Percentiles rank a stretch among this genome's conserved stretches.
Evolutionary conservation across 2,329 filamentous ascomycete species (phyloP).

Genomic region (Hortaea werneckii): DNA sequence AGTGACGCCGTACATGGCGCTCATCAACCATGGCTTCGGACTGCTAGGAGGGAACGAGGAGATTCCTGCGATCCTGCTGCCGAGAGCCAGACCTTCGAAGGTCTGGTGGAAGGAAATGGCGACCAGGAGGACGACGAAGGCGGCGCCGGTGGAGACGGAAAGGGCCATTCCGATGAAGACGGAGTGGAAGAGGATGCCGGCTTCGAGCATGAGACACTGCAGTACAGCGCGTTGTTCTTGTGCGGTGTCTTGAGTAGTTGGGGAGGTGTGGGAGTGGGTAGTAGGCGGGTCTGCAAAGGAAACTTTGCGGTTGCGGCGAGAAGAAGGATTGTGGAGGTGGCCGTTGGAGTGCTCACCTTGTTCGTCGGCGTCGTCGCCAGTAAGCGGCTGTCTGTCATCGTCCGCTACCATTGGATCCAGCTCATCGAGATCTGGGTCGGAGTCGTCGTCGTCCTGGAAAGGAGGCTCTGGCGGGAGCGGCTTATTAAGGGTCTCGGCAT

Average conservation of each 20-base stretch:
- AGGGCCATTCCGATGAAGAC: constrained; percentile 67
- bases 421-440: constrained; percentile 25
- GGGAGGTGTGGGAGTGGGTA: not conserved
- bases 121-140: constrained; percentile 56
- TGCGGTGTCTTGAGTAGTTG: not conserved
- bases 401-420: constrained; percentile 13
- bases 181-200: constrained; percentile 69
- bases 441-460: constrained; percentile 17
- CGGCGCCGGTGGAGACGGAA: constrained; percentile 54
- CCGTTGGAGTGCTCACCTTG: constrained; percentile 7
- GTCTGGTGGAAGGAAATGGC: constrained; percentile 65
- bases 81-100: constrained; percentile 59
- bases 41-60: constrained; percentile 62
- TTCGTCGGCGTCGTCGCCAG: constrained; percentile 8
- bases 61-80: constrained; percentile 59
- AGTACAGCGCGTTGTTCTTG: constrained; percentile 54
- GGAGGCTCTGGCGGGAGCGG: constrained; percentile 20
- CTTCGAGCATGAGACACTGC: constrained; percentile 65
- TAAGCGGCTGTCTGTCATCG: constrained; percentile 13
- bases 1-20: constrained; percentile 51
- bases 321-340: constrained; percentile 5
- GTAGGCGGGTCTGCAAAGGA: constrained; percentile 9
- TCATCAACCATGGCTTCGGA: constrained; percentile 63
- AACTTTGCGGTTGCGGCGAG: constrained; percentile 7
- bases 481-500: constrained; percentile 16